Evolutionary conservation across 768 basidiomycete genomes (phyloP), one percentile per base, ranked within the genome.

Genomic region (Nevesoporus exiguus): DNA sequence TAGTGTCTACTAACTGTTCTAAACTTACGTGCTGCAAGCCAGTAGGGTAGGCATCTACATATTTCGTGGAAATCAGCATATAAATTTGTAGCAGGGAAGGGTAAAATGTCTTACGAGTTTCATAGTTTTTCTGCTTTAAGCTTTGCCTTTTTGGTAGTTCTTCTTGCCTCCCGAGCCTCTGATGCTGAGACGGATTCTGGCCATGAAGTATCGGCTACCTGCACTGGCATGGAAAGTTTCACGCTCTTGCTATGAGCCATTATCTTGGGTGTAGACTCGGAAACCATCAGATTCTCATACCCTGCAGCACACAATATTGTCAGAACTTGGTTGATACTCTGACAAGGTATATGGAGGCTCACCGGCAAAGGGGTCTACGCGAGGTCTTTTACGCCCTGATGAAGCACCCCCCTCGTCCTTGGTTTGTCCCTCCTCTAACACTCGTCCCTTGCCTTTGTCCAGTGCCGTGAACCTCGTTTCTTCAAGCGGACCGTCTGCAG

Each of bases 301-400:
- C 71, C 76, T 77, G 57, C 0, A 6, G 8, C 9, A 50, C n/a
- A 29, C 15, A 2, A n/a, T 31, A 3, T 10, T 4, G 15, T 61
- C 39, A 52, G 36, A 43, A 40, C 25, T 15, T 22, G 8, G 10
- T 5, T 7, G 13, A 46, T 31, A 4, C n/a, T 27, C 33, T 24
- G 47, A 52, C n/a, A 36, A 8, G 10, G 7, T 17, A 13, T 5
- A 33, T 15, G 8, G 15, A 22, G 29, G 24, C 55, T 56, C 61
- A 84, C 88, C 86, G 53, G 83, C 79, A 60, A 89, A 90, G 6
- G 84, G 83, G 68, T 89, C 87, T 27, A 86, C 63, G 0, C 68
- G 70, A 27, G 77, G 75, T 60, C 84, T 75, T 66, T 78, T 77
- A 29, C 80, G 78, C 65, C 80, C 82, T 7, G 57, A 49, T 9